Percentiles rank a stretch among this genome's conserved stretches.
These are phyloP conservation scores for Rugosomyces carneus DNA, from an alignment of 1,284 basidiomycete species.

Conservation along the genomic window DNA sequence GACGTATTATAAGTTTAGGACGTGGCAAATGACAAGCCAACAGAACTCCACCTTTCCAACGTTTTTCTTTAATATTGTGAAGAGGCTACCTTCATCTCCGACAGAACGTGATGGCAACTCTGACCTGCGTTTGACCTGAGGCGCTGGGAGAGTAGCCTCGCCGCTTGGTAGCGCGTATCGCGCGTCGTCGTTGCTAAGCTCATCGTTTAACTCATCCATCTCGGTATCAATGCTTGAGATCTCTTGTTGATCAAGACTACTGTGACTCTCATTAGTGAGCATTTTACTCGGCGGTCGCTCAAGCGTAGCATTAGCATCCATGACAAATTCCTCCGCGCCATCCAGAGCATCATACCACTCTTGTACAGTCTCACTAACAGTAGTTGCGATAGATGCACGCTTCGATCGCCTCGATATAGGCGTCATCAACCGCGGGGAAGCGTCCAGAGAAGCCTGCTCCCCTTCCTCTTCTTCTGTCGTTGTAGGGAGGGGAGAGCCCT, in stretches of 20 bases:
- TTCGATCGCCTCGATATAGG: conserved; percentile 33
- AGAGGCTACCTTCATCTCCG: conserved; percentile 83
- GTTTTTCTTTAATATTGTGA: conserved; percentile 86
- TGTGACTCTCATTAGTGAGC: conserved; percentile 33
- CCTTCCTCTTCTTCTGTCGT: conserved; percentile 39
- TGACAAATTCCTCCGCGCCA: conserved; percentile 62
- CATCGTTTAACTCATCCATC: conserved; percentile 31
- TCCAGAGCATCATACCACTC: conserved; percentile 73
- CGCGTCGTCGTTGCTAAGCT: too few species aligned
- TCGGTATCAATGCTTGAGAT: conserved; percentile 44
- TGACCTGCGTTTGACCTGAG: conserved; percentile 47
- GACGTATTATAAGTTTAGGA: neutral
- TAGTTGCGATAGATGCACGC: conserved; percentile 48
- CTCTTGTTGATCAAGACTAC: conserved; percentile 32
- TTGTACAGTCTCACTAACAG: conserved; percentile 49
- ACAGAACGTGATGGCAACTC: conserved; percentile 61
- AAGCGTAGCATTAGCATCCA: conserved; percentile 40
- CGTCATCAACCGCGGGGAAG: conserved; percentile 24
- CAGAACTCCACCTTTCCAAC: conserved; percentile 68
- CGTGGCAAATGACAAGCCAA: too few species aligned
- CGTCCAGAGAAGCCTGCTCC: conserved; percentile 20
- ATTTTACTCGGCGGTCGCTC: conserved; percentile 34
- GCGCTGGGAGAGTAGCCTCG: neutral
- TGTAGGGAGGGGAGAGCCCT: conserved; percentile 37
- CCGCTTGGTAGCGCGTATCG: conserved; percentile 3